These are phyloP conservation scores for Rhizophora mangle DNA, from an alignment of 345 rosid genomes.

Conservation along the genomic window DNA sequence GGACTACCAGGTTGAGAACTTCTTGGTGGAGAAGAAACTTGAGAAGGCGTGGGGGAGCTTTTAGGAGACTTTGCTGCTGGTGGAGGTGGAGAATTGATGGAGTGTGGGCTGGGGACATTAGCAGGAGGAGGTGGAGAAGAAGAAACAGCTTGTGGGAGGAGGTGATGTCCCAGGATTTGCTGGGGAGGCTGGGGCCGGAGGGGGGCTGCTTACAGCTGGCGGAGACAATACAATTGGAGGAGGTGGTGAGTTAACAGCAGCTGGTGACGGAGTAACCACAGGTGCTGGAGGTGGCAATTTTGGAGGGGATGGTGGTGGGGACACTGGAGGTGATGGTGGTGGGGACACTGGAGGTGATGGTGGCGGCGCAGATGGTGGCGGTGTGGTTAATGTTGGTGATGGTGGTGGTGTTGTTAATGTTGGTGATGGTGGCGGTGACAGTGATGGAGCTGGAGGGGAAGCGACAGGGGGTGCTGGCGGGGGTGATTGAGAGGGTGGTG, in stretches of 20 bases:
- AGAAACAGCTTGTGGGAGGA: constrained; percentile 49
- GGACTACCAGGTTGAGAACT: constrained; percentile 18
- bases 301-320: constrained; percentile 46
- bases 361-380: constrained; percentile 38
- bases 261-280: constrained; percentile 22
- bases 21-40: constrained; percentile 31
- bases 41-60: constrained; percentile 37
- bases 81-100: constrained; percentile 40
- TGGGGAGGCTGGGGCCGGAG: constrained; percentile 46
- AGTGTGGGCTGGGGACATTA: constrained; percentile 22
- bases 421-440: constrained; percentile 11
- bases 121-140: constrained; percentile 37
- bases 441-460: constrained; percentile 26
- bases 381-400: constrained; percentile 15
- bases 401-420: not conserved
- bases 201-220: constrained; percentile 39
- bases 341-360: constrained; percentile 39
- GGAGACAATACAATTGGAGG: constrained; percentile 45
- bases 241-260: constrained; percentile 8
- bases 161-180: constrained; percentile 47
- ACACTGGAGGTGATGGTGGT: constrained; percentile 32
- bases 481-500: constrained; percentile 41
- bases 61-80: constrained; percentile 36
- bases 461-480: constrained; percentile 43
- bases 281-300: constrained; percentile 37